Evolutionary conservation across 495 filamentous ascomycete species (phyloP).

Genomic region (Talaromyces proteolyticus): DNA sequence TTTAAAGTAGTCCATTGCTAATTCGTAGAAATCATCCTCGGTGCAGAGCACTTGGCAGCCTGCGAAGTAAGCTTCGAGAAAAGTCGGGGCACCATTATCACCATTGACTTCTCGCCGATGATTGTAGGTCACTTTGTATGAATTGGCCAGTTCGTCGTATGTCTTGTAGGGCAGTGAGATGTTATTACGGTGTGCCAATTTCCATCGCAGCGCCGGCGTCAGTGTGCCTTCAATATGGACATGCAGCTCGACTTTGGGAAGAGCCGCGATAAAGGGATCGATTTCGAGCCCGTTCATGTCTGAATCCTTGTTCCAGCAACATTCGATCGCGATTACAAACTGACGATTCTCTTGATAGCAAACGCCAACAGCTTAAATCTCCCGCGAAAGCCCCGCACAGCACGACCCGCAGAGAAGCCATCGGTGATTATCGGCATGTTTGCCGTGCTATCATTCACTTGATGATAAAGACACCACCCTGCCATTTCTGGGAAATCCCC

Average conservation of each 20-base stretch:
- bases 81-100: constrained; percentile 25
- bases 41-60: constrained; percentile 31
- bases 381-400: too few species aligned
- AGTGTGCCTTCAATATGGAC: constrained; percentile 41
- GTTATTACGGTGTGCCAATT: constrained; percentile 30
- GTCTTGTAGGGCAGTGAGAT: constrained; percentile 24
- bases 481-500: too few species aligned
- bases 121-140: constrained; percentile 25
- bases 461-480: too few species aligned
- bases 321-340: not conserved
- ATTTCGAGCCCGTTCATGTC: constrained; percentile 26
- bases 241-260: constrained; percentile 40
- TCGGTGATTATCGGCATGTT: too few species aligned
- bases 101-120: constrained; percentile 27
- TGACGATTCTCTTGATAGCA: too few species aligned
- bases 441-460: too few species aligned
- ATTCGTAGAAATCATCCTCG: constrained; percentile 35
- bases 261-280: constrained; percentile 20
- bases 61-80: constrained; percentile 36
- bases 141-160: constrained; percentile 22
- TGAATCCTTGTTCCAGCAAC: not conserved
- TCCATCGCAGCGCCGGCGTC: constrained; percentile 28
- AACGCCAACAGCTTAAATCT: too few species aligned
- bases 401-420: too few species aligned
- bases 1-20: constrained; percentile 30